Evolutionary conservation across 352 stramenopile species (phyloP).

Genomic region (Phytophthora crassamura): DNA sequence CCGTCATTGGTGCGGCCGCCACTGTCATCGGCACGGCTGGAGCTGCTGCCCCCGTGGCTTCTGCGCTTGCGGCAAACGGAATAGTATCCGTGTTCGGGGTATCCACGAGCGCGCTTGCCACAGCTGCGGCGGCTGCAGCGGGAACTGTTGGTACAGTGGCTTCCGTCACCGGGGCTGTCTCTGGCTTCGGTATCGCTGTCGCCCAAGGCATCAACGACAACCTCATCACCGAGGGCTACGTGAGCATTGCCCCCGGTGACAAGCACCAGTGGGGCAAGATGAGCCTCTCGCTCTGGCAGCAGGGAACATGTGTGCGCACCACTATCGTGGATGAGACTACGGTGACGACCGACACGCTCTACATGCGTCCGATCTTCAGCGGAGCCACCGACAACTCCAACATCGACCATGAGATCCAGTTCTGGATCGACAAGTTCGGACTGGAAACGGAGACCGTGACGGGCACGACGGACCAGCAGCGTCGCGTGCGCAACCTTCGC

Average conservation of each 20-base stretch:
- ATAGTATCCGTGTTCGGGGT: conserved; percentile 43
- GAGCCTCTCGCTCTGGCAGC: conserved; percentile 57
- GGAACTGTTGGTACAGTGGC: conserved; percentile 25
- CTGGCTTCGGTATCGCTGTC: conserved; percentile 38
- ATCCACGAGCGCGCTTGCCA: conserved; percentile 34
- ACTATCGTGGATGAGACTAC: conserved; percentile 44
- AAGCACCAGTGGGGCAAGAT: conserved; percentile 50
- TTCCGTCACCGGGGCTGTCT: conserved; percentile 29
- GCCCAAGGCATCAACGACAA: conserved; percentile 44
- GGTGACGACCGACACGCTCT: conserved; percentile 47
- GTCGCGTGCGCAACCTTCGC: background rate
- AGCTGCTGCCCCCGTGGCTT: conserved; percentile 37
- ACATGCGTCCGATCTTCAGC: conserved; percentile 67
- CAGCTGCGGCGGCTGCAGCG: conserved; percentile 20
- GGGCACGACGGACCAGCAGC: conserved; percentile 24
- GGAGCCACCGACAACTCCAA: conserved; percentile 50
- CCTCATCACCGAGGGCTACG: conserved; percentile 43
- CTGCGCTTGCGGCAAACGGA: conserved; percentile 33
- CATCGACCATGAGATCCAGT: conserved; percentile 55
- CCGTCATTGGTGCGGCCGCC: conserved; percentile 13
- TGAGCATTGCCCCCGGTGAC: conserved; percentile 37
- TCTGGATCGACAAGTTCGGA: conserved; percentile 56
- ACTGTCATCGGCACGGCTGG: conserved; percentile 38
- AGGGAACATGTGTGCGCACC: conserved; percentile 53
- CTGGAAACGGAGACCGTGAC: conserved; percentile 33